phyloP scores from a whole-genome alignment of 140 eudicot species.

The Senecio squalidus region DNA sequence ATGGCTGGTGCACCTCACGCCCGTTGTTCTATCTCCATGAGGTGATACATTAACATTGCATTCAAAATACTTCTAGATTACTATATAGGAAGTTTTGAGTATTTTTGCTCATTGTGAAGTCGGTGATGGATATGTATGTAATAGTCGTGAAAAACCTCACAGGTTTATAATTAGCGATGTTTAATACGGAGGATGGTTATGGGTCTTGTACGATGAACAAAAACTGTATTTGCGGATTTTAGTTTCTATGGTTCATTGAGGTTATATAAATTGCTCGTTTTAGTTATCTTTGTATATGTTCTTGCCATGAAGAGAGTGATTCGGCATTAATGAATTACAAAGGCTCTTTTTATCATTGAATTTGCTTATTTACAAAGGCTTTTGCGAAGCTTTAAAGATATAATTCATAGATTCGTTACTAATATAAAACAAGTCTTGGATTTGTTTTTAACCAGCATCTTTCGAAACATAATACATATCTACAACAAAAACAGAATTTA shows the following conservation, averaged over 20 bases:
- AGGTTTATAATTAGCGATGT: neutral
- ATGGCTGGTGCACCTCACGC: neutral
- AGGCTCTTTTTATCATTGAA: no score
- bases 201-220: neutral
- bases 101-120: slow-evolving; percentile 6
- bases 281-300: neutral
- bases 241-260: neutral
- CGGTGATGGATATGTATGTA: slow-evolving; percentile 11
- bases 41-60: neutral
- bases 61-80: neutral
- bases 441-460: no score
- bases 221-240: slow-evolving; percentile 6
- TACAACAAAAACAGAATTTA: no score
- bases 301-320: no score
- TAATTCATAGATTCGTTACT: no score
- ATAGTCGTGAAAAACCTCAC: slow-evolving; percentile 10
- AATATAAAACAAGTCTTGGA: no score
- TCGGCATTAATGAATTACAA: no score
- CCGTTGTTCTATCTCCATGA: neutral
- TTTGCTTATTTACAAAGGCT: no score
- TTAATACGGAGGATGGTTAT: neutral
- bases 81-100: slow-evolving; percentile 11
- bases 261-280: neutral
- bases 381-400: no score
- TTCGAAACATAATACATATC: no score